phyloP scores from a whole-genome alignment of 2,329 filamentous ascomycete species.

The Exophiala dermatitidis region DNA sequence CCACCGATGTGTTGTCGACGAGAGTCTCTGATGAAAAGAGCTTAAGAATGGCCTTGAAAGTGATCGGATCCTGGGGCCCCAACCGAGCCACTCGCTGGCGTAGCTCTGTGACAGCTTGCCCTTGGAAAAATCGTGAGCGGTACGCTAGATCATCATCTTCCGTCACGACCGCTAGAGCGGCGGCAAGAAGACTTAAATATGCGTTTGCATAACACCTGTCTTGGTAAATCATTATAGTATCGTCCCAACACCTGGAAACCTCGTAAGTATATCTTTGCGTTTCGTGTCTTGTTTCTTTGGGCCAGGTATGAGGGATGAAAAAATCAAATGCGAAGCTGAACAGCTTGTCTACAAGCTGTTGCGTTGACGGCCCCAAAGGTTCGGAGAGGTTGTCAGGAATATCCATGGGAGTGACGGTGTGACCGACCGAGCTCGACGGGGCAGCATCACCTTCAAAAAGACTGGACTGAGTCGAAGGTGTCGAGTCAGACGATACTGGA shows the following conservation, averaged over 20 bases:
- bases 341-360: constrained; percentile 17
- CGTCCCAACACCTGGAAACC: constrained; percentile 20
- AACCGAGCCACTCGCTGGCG: constrained; percentile 15
- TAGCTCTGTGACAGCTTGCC: constrained; percentile 23
- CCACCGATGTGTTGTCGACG: constrained; percentile 24
- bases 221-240: constrained; percentile 17
- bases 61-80: constrained; percentile 15
- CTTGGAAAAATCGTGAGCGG: constrained; percentile 22
- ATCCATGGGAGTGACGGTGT: constrained; percentile 8
- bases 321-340: constrained; percentile 22
- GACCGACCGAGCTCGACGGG: not conserved
- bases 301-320: constrained; percentile 23
- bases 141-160: constrained; percentile 18
- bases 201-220: constrained; percentile 24
- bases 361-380: constrained; percentile 4
- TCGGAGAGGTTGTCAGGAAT: constrained; percentile 9
- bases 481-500: constrained; percentile 10
- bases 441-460: constrained; percentile 15
- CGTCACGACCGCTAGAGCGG: constrained; percentile 15
- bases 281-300: constrained; percentile 14
- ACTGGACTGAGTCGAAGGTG: constrained; percentile 17
- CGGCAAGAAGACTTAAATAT: constrained; percentile 21
- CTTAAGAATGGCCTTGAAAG: constrained; percentile 22
- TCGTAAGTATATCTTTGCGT: constrained; percentile 13
- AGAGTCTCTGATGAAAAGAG: constrained; percentile 25